phyloP scores from a whole-genome alignment of 768 basidiomycete species.

The Amanita exitialis region DNA sequence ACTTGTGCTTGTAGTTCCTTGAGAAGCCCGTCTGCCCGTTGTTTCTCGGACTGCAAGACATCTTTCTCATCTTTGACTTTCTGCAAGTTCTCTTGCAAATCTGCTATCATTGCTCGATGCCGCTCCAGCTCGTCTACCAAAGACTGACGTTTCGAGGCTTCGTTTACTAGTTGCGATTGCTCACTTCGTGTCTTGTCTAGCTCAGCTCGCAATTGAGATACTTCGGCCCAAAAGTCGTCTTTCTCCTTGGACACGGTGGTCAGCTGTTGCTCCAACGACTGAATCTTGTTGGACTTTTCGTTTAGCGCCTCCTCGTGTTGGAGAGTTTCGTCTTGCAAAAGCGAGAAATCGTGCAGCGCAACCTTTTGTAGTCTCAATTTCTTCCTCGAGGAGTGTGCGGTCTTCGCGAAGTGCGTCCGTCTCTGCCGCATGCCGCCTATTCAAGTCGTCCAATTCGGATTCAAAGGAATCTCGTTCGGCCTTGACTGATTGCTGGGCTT shows the following conservation, averaged over 20 bases:
- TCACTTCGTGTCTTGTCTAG: slow-evolving; percentile 47
- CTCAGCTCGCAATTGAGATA: slow-evolving; percentile 46
- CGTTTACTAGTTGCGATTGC: slow-evolving; percentile 54
- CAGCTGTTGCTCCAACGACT: slow-evolving; percentile 41
- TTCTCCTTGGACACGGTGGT: slow-evolving; percentile 32
- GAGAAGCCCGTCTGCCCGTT: slow-evolving; percentile 53
- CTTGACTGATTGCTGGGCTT: slow-evolving; percentile 14
- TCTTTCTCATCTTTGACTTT: slow-evolving; percentile 80
- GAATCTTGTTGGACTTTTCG: slow-evolving; percentile 39
- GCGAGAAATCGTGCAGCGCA: slow-evolving; percentile 39
- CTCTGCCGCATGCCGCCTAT: slow-evolving; percentile 37
- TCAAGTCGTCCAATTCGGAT: slow-evolving; percentile 37
- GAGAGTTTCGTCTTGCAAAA: slow-evolving; percentile 30
- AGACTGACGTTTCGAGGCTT: slow-evolving; percentile 67
- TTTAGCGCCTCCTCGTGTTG: slow-evolving; percentile 37
- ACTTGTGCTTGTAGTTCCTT: slow-evolving; percentile 74
- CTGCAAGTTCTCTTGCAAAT: slow-evolving; percentile 70
- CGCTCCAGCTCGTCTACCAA: slow-evolving; percentile 67
- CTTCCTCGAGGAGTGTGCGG: slow-evolving; percentile 38
- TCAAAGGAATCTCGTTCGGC: slow-evolving; percentile 40
- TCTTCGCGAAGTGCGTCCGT: slow-evolving; percentile 36
- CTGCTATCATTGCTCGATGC: slow-evolving; percentile 66
- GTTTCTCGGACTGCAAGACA: slow-evolving; percentile 61
- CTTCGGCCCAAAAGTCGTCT: slow-evolving; percentile 31
- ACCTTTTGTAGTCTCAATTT: slow-evolving; percentile 54